Conservation (phyloP, 2,329 filamentous ascomycete species). For the Colletotrichum cuscutae region DNA sequence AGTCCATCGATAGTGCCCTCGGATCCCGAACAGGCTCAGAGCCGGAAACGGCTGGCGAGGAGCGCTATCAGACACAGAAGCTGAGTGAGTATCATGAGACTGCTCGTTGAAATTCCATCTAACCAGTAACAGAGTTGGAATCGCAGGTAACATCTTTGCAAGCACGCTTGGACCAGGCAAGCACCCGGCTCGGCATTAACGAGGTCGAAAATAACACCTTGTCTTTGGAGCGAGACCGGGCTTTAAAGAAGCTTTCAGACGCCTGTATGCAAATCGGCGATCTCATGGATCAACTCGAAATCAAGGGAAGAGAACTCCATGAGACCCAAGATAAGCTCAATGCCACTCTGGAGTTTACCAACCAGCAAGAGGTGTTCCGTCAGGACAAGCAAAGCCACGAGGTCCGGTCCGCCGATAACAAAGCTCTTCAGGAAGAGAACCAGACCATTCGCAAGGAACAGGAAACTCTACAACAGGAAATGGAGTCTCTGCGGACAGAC, state of each 20-base stretch:
- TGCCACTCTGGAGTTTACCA: constrained; percentile 43
- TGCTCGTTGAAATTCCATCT: not conserved
- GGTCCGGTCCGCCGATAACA: constrained; percentile 51
- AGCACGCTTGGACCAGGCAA: constrained; percentile 69
- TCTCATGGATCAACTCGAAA: constrained; percentile 54
- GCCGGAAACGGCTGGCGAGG: constrained; percentile 53
- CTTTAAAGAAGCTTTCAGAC: constrained; percentile 69
- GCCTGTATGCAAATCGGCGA: constrained; percentile 68
- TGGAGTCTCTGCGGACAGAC: constrained; percentile 53
- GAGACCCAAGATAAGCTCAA: constrained; percentile 54
- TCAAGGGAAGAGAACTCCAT: constrained; percentile 54
- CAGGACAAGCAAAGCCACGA: constrained; percentile 54
- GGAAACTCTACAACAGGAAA: constrained; percentile 50
- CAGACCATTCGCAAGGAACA: constrained; percentile 49
- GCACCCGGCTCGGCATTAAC: constrained; percentile 69
- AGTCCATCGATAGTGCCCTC: constrained; percentile 51
- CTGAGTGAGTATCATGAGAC: constrained; percentile 57
- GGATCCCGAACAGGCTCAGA: constrained; percentile 49
- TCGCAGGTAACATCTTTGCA: constrained; percentile 69
- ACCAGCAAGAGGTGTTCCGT: constrained; percentile 41
- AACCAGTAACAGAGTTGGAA: constrained; percentile 60
- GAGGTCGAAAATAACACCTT: constrained; percentile 73
- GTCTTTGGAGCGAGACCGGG: constrained; percentile 72
- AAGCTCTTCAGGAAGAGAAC: constrained; percentile 53
- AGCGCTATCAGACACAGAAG: constrained; percentile 62